Evolutionary conservation across 2,329 filamentous ascomycete genomes (phyloP).

Genomic region (Apiospora arundinis): DNA sequence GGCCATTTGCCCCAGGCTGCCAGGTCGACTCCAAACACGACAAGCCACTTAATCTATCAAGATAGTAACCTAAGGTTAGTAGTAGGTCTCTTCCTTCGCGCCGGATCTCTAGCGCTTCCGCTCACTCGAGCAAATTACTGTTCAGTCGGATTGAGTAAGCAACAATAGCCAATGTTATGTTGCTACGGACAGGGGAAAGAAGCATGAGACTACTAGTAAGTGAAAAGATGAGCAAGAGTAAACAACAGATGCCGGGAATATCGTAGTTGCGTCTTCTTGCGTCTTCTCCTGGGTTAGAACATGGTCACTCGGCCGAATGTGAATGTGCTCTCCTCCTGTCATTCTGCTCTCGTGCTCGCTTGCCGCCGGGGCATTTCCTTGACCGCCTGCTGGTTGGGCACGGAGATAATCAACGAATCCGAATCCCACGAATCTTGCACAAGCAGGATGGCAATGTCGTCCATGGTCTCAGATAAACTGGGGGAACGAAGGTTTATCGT

Average conservation of each 20-base stretch:
- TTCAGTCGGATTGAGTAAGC: conserved; percentile 1
- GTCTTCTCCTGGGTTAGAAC: no score
- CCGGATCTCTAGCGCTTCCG: neutral
- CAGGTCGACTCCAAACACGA: neutral
- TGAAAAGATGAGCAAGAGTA: neutral
- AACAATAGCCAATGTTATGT: neutral
- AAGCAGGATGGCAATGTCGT: neutral
- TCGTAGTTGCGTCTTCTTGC: neutral
- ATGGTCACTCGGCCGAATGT: neutral
- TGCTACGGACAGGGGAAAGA: neutral
- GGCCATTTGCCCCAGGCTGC: neutral
- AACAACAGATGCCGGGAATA: neutral
- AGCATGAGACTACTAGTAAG: neutral
- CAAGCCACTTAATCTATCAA: neutral
- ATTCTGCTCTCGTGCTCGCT: neutral
- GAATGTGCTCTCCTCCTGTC: no score
- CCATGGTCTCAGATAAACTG: conserved; percentile 10
- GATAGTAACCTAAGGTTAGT: no score
- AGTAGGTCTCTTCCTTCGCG: neutral
- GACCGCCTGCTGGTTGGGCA: neutral
- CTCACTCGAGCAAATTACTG: neutral
- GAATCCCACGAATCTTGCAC: neutral
- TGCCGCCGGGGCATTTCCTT: neutral
- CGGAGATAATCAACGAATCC: neutral
- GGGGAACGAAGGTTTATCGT: conserved; percentile 1